Evolutionary conservation across 2,329 filamentous ascomycete genomes (phyloP), one percentile per base, ranked within the genome.

Genomic region (Meredithiella fracta): DNA sequence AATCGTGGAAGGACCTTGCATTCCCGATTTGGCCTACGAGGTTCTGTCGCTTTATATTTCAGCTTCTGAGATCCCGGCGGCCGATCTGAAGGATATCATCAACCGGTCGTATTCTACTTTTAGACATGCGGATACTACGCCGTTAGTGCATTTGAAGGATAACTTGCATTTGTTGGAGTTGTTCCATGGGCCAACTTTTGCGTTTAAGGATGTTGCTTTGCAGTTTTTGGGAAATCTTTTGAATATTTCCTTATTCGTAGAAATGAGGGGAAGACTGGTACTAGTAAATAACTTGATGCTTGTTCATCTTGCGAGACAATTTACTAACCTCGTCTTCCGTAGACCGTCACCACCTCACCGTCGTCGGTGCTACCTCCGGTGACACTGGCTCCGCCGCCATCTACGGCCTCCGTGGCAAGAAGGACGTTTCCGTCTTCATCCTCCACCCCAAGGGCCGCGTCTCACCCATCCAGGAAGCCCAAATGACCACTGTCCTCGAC

Each of bases 151-250:
- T n/a, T 74, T 96, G 54, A 78, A 91, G 65, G 73, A 79, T 63
- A 85, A 91, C 66, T 73, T 96, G 44, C 82, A 95, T 66, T 74
- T 96, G 56, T 79, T 98, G 34, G 92, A 98, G 69, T 78, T 98
- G 47, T 98, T 97, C 75, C 91, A 97, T 67, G 92, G 92, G 1
- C 92, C 90, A 3, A 97, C 85, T 0, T 96, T 89, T 67, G 85
- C 91, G 1, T 97, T 97, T 74, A 95, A 97, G 71, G 91, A 97
- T 69, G 86, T 90, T 26, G 61, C 53, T 15, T 73, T 97, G 60
- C 91, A 97, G 64, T 92, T 96, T 65, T 72, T 98, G 1, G 92
- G 92, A n/a, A 97, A 98, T 65, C 74, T 98, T 1, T 97, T 94
- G 86, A 94, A 68, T 92, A 91, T 68, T 91, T 92, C 67, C 73